Percentiles rank a stretch among this genome's conserved stretches.
Conservation (phyloP, 768 basidiomycete genomes). For the Brasilioporus rufonigricans region DNA sequence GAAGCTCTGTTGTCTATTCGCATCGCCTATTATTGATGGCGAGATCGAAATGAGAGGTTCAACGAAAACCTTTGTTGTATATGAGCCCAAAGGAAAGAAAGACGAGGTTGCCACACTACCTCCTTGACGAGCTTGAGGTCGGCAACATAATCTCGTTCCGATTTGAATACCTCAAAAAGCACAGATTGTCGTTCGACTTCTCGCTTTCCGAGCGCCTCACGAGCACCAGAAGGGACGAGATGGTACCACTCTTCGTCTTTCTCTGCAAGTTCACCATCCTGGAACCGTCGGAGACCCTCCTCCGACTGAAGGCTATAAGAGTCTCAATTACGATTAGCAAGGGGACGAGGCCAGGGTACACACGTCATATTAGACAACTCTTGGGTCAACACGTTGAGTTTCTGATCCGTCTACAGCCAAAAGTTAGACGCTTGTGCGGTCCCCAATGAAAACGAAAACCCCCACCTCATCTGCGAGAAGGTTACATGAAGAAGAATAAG, state of each 20-base stretch:
- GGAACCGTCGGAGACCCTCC: constrained; percentile 65
- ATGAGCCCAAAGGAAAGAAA: constrained; percentile 1
- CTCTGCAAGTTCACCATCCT: constrained; percentile 59
- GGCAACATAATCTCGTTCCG: constrained; percentile 83
- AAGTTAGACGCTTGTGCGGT: constrained; percentile 1
- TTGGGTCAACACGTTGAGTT: constrained; percentile 29
- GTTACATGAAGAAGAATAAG: constrained; percentile 34
- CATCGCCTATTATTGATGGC: constrained; percentile 61
- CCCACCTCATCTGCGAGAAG: constrained; percentile 39
- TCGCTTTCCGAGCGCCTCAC: constrained; percentile 64
- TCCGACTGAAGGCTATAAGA: constrained; percentile 54
- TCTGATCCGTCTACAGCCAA: constrained; percentile 24
- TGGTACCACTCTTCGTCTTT: constrained; percentile 82
- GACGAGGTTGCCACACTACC: constrained; percentile 36
- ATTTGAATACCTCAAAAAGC: constrained; percentile 87
- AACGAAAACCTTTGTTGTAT: constrained; percentile 61
- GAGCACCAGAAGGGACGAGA: constrained; percentile 70
- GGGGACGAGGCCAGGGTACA: constrained; percentile 19
- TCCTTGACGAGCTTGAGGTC: constrained; percentile 73
- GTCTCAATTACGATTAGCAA: constrained; percentile 9
- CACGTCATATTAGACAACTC: constrained; percentile 41
- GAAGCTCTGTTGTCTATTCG: constrained; percentile 58
- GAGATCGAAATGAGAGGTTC: constrained; percentile 55
- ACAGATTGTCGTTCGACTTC: constrained; percentile 86
- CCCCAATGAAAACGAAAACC: constrained; percentile 25